Base-by-base conservation (phyloP, 2,329 filamentous ascomycete species). In the Periconia sp. region DNA sequence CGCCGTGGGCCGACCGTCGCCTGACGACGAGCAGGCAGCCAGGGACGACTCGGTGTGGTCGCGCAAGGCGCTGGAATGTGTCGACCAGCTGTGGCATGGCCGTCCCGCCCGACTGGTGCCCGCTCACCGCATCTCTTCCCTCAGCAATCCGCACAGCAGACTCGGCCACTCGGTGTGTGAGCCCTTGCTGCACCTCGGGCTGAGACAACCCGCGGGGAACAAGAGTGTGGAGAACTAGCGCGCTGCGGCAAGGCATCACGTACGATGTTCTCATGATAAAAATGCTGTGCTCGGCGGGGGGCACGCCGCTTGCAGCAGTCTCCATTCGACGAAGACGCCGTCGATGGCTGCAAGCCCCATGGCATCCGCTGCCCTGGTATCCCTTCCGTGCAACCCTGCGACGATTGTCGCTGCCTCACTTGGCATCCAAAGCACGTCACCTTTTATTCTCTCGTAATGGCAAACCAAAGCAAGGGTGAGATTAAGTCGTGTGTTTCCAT, bases 361-460 rank as follows among this genome's bases (percentile, higher is more conserved):
- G 40, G 42, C 25, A 40, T 39, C 53, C 52, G 45, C 21, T 22
- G 31, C 38, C 43, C 32, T 52, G 56, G 52, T 43, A 50, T 53
- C 37, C 46, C 48, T 30, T 56, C 40, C 47, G 45, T 53, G 43
- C 48, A 43, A 52, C 54, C 52, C 51, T 43, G 37, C 36, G 19
- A n/a, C 43, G 41, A 36, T 51, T 45, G 45, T 48, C 4, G 25
- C 5, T 12, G 25, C 25, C 25, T 28, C 63, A 63, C 52, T 56
- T 47, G 57, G 50, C 53, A 50, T 48, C 32, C 19, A 43, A 50
- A 69, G 64, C 65, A 68, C 65, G 63, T 69, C 65, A 69, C 59
- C 25, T 37, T 48, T 57, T 60, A 55, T 41, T 44, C 56, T 64
- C 52, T 63, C 66, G 61, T 66, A 69, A 66, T 65, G 44, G 36